These are phyloP conservation scores for Picochlorum sp. DNA, from an alignment of 139 green algal genomes.

Conservation along the genomic window DNA sequence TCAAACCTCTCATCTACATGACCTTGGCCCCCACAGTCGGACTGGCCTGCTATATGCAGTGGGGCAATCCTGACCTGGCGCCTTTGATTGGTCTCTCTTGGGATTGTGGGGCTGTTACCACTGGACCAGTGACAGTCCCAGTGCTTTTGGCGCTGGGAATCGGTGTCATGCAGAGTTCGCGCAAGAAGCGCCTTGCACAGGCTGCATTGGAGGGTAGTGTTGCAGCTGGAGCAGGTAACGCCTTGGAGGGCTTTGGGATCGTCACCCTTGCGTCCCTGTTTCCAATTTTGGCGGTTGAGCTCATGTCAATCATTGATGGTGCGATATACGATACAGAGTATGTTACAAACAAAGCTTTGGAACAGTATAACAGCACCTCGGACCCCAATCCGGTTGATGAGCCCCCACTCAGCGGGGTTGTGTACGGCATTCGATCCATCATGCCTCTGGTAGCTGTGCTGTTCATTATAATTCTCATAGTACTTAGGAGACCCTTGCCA, in stretches of 20 bases:
- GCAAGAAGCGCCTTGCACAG: slow-evolving; percentile 18
- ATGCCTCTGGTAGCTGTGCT: slow-evolving; percentile 27
- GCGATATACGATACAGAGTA: slow-evolving; percentile 26
- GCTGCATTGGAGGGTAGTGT: slow-evolving; percentile 23
- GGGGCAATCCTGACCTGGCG: slow-evolving; percentile 35
- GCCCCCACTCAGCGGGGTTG: slow-evolving; percentile 29
- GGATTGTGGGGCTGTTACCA: slow-evolving; percentile 36
- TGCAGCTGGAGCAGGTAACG: slow-evolving; percentile 21
- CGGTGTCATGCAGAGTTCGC: slow-evolving; percentile 28
- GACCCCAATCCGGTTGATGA: slow-evolving; percentile 8
- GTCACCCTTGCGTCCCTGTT: slow-evolving; percentile 40
- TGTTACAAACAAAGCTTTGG: slow-evolving; percentile 14
- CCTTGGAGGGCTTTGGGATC: slow-evolving; percentile 47
- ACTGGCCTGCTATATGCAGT: slow-evolving; percentile 45
- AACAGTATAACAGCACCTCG: neutral
- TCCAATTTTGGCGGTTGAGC: slow-evolving; percentile 38
- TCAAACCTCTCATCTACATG: slow-evolving; percentile 37
- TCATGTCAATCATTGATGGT: slow-evolving; percentile 33
- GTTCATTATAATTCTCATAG: slow-evolving; percentile 22
- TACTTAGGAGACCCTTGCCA: slow-evolving; percentile 25
- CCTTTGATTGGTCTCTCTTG: slow-evolving; percentile 33
- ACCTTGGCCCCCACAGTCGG: slow-evolving; percentile 31
- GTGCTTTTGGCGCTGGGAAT: slow-evolving; percentile 39
- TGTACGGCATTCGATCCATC: slow-evolving; percentile 41
- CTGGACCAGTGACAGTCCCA: slow-evolving; percentile 40